Base-by-base conservation (phyloP, 208 protist species). In the Entamoeba histolytica region DNA sequence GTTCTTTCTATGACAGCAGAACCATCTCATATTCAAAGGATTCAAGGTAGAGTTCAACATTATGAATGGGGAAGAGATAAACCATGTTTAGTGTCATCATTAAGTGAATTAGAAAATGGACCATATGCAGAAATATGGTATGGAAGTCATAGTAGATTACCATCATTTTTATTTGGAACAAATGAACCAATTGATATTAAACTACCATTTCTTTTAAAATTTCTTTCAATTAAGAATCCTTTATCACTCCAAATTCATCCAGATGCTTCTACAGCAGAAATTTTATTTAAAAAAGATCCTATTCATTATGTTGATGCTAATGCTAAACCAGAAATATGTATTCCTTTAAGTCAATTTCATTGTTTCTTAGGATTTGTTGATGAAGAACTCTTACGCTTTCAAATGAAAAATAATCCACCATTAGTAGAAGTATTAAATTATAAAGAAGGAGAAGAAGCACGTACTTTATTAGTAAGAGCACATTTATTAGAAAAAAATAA, bases 231-330 rank as follows among this genome's bases (percentile, higher is more conserved):
- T 31, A 23, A 78, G 3, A 49, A 93, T 39, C 57, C 94, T 6
- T 44, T 95, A 10, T 95, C 94, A 49, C 92, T 95, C 10, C 94
- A 95, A 39, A 44, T 91, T 3, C 94, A 95, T 51, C 94, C 94
- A 31, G 39, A 93, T 49, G 3, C 17, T 35, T 1, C 93, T 47
- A 31, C 94, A 23, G 94, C 94, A 17, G 3, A 28, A 49, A 47
- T 57, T 73, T 78, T 95, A 51, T 93, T 94, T 49, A 10, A 23
- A n/a, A 49, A 23, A 5, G 23, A 69, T 14, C 93, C 93, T 31
- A 17, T 14, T 73, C 39, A 92, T 91, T 95, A 94, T 91, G 52
- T 47, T 78, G 94, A 95, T 94, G 17, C 92, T 19, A 93, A 92
- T 15, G 55, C 69, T 47, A 95, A 95, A 51, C 94, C 94, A 17